Evolutionary conservation across 2,329 filamentous ascomycete genomes (phyloP), one percentile per base, ranked within the genome.

Genomic region (Trichophyton mentagrophytes): DNA sequence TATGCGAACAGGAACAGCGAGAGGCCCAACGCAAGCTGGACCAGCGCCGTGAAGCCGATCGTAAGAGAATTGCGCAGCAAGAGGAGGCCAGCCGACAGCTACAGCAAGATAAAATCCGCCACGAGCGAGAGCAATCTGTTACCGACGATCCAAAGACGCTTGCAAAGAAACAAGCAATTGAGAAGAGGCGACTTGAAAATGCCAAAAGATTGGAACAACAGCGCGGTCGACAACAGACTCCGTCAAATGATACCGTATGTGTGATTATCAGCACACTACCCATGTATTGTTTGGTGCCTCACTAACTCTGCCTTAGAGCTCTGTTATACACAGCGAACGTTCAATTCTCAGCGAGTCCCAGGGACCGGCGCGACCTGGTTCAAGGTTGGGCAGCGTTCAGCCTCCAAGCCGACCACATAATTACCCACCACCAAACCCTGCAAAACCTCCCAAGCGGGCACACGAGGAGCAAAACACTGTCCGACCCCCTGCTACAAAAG

Each of bases 1-100:
- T n/a, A 46, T 36, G 62, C 40, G 20, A 30, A 42, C 46, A 83
- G 70, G 90, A 95, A 67, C 89, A 95, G 69, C 84, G 85, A 56
- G 88, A 90, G 65, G 83, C 84, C 13, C 85, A 90, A 67, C 84
- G 86, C 57, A 92, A 89, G 69, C 85, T 86, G 7, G 88, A 95
- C 20, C 85, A 87, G 42, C 96, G 95, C 73, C 82, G 85, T 15
- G 89, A 95, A 67, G 77, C 88, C 38, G 90, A 95, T 70, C 85
- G 87, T 56, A 90, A 90, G 74, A 82, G 87, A 62, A 82, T 83
- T 56, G 83, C 82, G 42, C 74, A 77, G 30, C 65, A 82, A 60
- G 79, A 82, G 59, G 85, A 89, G 65, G 76, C 77, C 15, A 84
- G 87, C 64, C 80, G 79, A 46, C 83, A 83, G 65, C 79, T 82